Evolutionary conservation across 768 basidiomycete species (phyloP).

Genomic region (Termitomyces titanicus): DNA sequence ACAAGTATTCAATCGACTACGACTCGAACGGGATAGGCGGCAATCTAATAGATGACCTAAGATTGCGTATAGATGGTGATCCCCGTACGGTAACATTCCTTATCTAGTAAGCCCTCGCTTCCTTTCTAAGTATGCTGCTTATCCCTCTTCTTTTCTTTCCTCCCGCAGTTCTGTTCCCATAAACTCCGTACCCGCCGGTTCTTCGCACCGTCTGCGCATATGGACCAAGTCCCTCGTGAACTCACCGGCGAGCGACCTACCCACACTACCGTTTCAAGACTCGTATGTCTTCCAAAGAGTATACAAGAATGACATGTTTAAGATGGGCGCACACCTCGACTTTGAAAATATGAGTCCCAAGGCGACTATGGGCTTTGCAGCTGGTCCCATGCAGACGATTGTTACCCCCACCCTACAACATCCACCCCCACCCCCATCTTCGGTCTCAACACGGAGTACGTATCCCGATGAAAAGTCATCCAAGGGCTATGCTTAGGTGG

Average conservation of each 20-base stretch:
- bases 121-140: neutral
- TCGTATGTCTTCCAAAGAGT: constrained; percentile 62
- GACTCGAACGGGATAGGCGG: constrained; percentile 60
- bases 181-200: constrained; percentile 48
- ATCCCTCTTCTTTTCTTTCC: constrained; percentile 3
- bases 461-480: constrained; percentile 10
- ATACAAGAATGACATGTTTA: constrained; percentile 62
- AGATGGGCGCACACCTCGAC: constrained; percentile 52
- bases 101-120: constrained; percentile 47
- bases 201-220: constrained; percentile 59
- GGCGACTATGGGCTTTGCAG: constrained; percentile 46
- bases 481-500: constrained; percentile 5
- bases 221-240: constrained; percentile 54
- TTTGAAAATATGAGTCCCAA: constrained; percentile 48
- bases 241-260: constrained; percentile 23
- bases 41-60: constrained; percentile 48
- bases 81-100: constrained; percentile 52
- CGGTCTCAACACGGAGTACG: neutral
- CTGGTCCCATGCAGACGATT: constrained; percentile 36
- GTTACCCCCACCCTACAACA: constrained; percentile 5
- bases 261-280: constrained; percentile 37
- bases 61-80: constrained; percentile 51
- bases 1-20: constrained; percentile 59
- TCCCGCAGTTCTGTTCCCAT: constrained; percentile 48
- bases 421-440: constrained; percentile 5